These are phyloP conservation scores for Olyra latifolia DNA, from an alignment of 176 grass and related monocot genomes.

Conservation along the genomic window DNA sequence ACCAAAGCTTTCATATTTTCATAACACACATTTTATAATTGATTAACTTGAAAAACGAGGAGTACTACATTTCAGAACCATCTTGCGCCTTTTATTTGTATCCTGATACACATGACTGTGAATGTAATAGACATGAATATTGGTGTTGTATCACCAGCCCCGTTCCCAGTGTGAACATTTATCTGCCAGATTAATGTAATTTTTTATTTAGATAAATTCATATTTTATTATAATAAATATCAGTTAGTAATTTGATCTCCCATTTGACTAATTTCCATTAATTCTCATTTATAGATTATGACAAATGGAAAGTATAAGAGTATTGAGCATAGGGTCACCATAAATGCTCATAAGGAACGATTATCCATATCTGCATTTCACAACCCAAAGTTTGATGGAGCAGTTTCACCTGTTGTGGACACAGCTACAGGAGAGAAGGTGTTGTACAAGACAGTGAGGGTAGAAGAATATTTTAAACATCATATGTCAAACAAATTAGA, in stretches of 20 bases:
- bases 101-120: no score
- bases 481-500: slow-evolving; percentile 27
- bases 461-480: neutral
- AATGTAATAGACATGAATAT: no score
- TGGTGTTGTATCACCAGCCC: no score
- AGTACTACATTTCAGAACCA: no score
- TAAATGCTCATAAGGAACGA: slow-evolving; percentile 40
- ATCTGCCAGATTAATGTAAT: no score
- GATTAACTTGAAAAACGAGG: no score
- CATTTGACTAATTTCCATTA: neutral
- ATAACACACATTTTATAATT: no score
- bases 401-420: neutral
- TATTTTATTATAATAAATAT: neutral
- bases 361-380: slow-evolving; percentile 37
- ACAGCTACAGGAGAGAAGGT: neutral
- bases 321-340: slow-evolving; percentile 49
- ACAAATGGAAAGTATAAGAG: slow-evolving; percentile 53
- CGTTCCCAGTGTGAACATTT: no score
- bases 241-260: neutral
- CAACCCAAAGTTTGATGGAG: slow-evolving; percentile 5
- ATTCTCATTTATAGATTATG: slow-evolving; percentile 31
- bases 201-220: no score
- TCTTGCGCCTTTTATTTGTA: no score
- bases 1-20: no score
- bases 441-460: neutral